Evolutionary conservation across 2,329 filamentous ascomycete species (phyloP).

Genomic region (Aspergillus viridinutans): DNA sequence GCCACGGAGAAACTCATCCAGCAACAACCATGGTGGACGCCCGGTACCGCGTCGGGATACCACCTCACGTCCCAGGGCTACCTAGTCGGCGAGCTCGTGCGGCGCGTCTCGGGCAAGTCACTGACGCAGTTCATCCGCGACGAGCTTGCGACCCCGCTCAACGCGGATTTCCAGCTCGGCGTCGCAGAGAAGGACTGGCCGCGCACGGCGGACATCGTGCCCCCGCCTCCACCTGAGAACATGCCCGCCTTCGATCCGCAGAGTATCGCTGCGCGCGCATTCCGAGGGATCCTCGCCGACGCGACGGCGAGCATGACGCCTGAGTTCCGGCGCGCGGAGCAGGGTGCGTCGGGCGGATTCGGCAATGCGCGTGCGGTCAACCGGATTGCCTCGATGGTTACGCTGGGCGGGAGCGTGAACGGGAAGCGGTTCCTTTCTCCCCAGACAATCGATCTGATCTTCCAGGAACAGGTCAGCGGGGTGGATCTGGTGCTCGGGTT

Average conservation of each 20-base stretch:
- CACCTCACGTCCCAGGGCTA: slow-evolving; percentile 40
- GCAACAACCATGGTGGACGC: slow-evolving; percentile 44
- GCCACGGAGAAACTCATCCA: slow-evolving; percentile 34
- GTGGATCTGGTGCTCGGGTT: slow-evolving; percentile 37
- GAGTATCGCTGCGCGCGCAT: slow-evolving; percentile 28
- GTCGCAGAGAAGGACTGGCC: slow-evolving; percentile 39
- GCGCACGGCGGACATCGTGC: slow-evolving; percentile 37
- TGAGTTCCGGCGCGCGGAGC: slow-evolving; percentile 37
- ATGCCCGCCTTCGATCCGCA: slow-evolving; percentile 13
- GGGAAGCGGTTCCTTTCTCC: slow-evolving; percentile 38
- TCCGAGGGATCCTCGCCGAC: slow-evolving; percentile 22
- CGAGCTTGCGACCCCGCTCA: slow-evolving; percentile 41
- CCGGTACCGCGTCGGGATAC: slow-evolving; percentile 44
- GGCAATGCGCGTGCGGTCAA: slow-evolving; percentile 43
- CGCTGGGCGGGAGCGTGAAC: slow-evolving; percentile 30
- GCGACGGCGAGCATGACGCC: slow-evolving; percentile 21
- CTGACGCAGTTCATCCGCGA: slow-evolving; percentile 43
- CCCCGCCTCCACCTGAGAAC: slow-evolving; percentile 22
- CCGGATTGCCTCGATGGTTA: slow-evolving; percentile 39
- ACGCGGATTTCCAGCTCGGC: slow-evolving; percentile 48
- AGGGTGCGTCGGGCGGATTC: slow-evolving; percentile 45
- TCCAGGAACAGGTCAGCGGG: slow-evolving; percentile 43
- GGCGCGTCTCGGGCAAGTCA: slow-evolving; percentile 38
- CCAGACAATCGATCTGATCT: slow-evolving; percentile 43
- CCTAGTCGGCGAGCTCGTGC: slow-evolving; percentile 43